These are phyloP conservation scores for Russula lepida DNA, from an alignment of 768 basidiomycete species.

Conservation along the genomic window DNA sequence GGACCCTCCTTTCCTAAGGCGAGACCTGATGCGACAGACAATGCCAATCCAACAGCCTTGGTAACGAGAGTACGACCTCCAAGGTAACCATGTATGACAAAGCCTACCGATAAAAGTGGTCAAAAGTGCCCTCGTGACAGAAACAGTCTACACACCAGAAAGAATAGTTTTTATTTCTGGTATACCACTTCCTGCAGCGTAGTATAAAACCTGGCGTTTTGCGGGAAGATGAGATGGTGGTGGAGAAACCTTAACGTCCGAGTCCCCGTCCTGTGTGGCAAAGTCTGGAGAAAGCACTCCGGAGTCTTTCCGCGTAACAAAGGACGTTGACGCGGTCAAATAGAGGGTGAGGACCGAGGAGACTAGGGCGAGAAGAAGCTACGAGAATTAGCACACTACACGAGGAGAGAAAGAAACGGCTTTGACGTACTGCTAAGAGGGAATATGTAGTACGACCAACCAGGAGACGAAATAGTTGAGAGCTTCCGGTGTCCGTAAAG, in stretches of 20 bases:
- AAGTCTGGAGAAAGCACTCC: conserved; percentile 51
- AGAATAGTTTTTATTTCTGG: conserved; percentile 95
- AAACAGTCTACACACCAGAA: conserved; percentile 43
- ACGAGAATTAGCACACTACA: neutral
- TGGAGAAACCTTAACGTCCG: conserved; percentile 10
- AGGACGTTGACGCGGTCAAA: conserved; percentile 83
- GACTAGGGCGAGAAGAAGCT: conserved; percentile 65
- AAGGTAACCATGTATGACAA: conserved; percentile 96
- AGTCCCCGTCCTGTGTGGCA: conserved; percentile 23
- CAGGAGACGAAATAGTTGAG: conserved; percentile 33
- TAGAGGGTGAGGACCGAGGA: conserved; percentile 79
- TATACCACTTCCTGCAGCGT: conserved; percentile 94
- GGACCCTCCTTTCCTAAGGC: conserved; percentile 75
- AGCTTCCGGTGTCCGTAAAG: conserved; percentile 32
- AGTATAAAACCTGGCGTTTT: conserved; percentile 74
- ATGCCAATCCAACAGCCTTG: conserved; percentile 80
- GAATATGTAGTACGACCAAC: conserved; percentile 66
- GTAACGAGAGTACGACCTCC: conserved; percentile 84
- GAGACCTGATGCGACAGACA: conserved; percentile 89
- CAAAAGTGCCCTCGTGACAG: neutral
- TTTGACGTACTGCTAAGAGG: conserved; percentile 60
- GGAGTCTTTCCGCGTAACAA: conserved; percentile 83
- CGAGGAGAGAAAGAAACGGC: neutral
- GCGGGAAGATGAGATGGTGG: conserved; percentile 21
- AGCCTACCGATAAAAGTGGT: conserved; percentile 42